Evolutionary conservation across 805 yeast species (phyloP).

Genomic region (Ogataea ganodermae): DNA sequence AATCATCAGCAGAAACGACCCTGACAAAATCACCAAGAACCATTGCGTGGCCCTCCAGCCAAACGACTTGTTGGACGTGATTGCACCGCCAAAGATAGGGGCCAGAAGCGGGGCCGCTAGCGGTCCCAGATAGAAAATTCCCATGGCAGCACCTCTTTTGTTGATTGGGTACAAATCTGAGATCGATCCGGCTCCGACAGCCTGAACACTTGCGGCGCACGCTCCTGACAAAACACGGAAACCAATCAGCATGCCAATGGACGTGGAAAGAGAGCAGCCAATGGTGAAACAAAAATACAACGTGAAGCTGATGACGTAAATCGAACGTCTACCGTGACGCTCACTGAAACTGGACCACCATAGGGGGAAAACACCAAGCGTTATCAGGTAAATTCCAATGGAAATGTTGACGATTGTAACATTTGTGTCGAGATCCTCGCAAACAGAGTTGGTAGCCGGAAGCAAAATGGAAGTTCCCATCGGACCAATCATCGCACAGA

Average conservation of each 20-base stretch:
- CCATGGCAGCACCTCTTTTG: slow-evolving; percentile 78
- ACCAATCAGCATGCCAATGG: slow-evolving; percentile 61
- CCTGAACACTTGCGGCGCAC: slow-evolving; percentile 80
- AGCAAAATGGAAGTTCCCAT: slow-evolving; percentile 85
- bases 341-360: slow-evolving; percentile 91
- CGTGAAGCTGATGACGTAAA: slow-evolving; percentile 67
- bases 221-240: slow-evolving; percentile 78
- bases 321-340: slow-evolving; percentile 69
- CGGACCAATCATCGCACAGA: slow-evolving; percentile 80
- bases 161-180: slow-evolving; percentile 68
- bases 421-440: slow-evolving; percentile 54
- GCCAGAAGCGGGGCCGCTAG: slow-evolving; percentile 78
- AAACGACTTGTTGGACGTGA: slow-evolving; percentile 56
- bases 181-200: slow-evolving; percentile 89
- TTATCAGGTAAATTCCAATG: slow-evolving; percentile 73
- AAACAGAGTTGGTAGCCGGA: slow-evolving; percentile 71
- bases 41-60: slow-evolving; percentile 92
- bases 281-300: slow-evolving; percentile 66
- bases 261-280: slow-evolving; percentile 69
- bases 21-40: slow-evolving; percentile 72
- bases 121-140: slow-evolving; percentile 78
- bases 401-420: slow-evolving; percentile 69
- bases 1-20: slow-evolving; percentile 49
- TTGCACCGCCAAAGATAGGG: slow-evolving; percentile 79
- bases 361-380: slow-evolving; percentile 77